These are phyloP conservation scores for Boletus rubescentipes DNA, from an alignment of 768 basidiomycete species.

Conservation along the genomic window DNA sequence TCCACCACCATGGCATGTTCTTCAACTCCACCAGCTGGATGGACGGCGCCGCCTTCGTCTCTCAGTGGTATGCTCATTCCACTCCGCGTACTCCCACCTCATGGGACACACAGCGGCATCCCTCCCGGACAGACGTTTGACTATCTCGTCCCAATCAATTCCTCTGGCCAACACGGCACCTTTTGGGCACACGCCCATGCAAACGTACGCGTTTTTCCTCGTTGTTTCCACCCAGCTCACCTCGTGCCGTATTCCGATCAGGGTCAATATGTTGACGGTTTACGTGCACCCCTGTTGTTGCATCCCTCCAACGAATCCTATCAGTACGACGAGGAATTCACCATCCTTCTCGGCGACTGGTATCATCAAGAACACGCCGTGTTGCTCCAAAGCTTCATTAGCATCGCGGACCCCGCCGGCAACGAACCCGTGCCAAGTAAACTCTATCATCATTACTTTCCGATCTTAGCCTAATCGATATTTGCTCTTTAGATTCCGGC, in stretches of 20 bases:
- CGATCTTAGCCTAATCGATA: no score
- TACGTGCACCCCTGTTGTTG: constrained; percentile 83
- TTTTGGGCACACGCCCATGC: constrained; percentile 81
- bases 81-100: neutral
- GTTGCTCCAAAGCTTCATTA: constrained; percentile 68
- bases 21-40: constrained; percentile 86
- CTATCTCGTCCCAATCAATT: constrained; percentile 70
- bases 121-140: constrained; percentile 69
- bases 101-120: constrained; percentile 54
- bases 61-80: constrained; percentile 77
- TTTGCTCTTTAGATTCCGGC: constrained; percentile 54
- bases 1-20: constrained; percentile 96
- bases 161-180: constrained; percentile 72
- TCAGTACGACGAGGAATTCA: constrained; percentile 88
- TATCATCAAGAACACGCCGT: constrained; percentile 75
- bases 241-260: constrained; percentile 21
- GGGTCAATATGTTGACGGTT: constrained; percentile 92
- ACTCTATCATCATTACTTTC: constrained; percentile 4
- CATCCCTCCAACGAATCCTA: constrained; percentile 66
- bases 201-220: constrained; percentile 26
- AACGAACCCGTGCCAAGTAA: constrained; percentile 86
- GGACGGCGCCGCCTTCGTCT: constrained; percentile 82
- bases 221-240: neutral
- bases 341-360: constrained; percentile 87
- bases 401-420: constrained; percentile 73